Evolutionary conservation across 1,284 basidiomycete species (phyloP).

Genomic region (Chalciporus sp.): DNA sequence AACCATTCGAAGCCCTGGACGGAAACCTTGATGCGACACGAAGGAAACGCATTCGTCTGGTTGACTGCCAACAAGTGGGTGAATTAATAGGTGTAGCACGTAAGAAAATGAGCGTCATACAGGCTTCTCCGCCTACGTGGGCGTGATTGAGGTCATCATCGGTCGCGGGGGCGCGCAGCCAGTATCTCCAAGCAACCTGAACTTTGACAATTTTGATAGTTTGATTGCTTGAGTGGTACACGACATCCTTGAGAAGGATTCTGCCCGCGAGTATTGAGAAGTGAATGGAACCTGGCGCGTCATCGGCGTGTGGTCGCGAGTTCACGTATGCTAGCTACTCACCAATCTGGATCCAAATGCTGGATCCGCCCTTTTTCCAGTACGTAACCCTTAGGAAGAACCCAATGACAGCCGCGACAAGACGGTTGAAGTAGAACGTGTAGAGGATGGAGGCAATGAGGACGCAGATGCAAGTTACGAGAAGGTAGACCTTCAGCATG

Average conservation of each 20-base stretch:
- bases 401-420: conserved; percentile 70
- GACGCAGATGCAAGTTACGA: conserved; percentile 74
- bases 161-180: conserved; percentile 74
- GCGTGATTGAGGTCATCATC: conserved; percentile 66
- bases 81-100: background rate
- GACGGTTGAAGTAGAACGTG: conserved; percentile 89
- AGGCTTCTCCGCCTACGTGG: conserved; percentile 50
- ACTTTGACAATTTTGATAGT: conserved; percentile 81
- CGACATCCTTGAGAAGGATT: conserved; percentile 82
- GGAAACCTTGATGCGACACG: conserved; percentile 78
- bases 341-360: conserved; percentile 81
- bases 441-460: conserved; percentile 74
- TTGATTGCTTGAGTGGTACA: conserved; percentile 90
- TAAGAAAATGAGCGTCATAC: conserved; percentile 37
- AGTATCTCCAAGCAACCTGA: conserved; percentile 89
- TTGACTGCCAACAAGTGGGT: conserved; percentile 32
- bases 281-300: conserved; percentile 71
- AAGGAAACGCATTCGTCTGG: conserved; percentile 43
- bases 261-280: conserved; percentile 87
- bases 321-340: conserved; percentile 22
- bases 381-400: conserved; percentile 61
- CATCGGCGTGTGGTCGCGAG: conserved; percentile 2
- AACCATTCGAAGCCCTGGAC: conserved; percentile 89
- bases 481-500: conserved; percentile 63
- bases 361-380: conserved; percentile 72